Evolutionary conservation across 306 rosid species (phyloP), one percentile per base, ranked within the genome.

Genomic region (Corylus heterophylla): DNA sequence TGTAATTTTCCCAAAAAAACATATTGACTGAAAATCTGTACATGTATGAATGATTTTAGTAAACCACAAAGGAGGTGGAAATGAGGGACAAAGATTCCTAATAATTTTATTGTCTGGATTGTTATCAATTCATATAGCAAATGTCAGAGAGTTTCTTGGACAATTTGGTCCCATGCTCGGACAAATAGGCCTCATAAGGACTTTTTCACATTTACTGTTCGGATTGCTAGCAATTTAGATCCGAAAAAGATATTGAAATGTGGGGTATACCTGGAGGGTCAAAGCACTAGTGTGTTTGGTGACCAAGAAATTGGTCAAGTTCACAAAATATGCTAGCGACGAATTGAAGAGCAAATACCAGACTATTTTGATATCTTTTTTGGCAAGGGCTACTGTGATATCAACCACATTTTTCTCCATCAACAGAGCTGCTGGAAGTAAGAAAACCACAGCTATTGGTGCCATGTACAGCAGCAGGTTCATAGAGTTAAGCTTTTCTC

Each of bases 291-390:
- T 78, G 75, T 82, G 78, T 76, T 86, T 90, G 72, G 94, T 90
- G 81, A 90, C 89, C 76, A 88, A 74, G 82, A 90, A 90, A 83
- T 88, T 83, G 76, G 92, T 87, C 80, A 90, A 74, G 82, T 82
- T 82, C 49, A 82, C 82, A 58, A 82, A 78, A 78, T 78, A 82
- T 2, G 82, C 85, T 31, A 78, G 64, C 2, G 72, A 67, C 1
- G 82, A 82, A 58, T 78, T 82, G 82, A 82, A 78, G 29, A 78
- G 35, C 74, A 87, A 78, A 72, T 76, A 84, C 83, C 77, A 82
- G 49, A 77, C 42, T 7, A 44, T 48, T 75, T 63, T 79, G 81
- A 72, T 51, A 45, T 77, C 78, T 58, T 74, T 54, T 71, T 74
- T 54, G 42, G 81, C 81, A 17, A 81, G 85, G 0, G 58, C 81